Base-by-base conservation (phyloP, 345 rosid genomes). In the Camelina laxa region DNA sequence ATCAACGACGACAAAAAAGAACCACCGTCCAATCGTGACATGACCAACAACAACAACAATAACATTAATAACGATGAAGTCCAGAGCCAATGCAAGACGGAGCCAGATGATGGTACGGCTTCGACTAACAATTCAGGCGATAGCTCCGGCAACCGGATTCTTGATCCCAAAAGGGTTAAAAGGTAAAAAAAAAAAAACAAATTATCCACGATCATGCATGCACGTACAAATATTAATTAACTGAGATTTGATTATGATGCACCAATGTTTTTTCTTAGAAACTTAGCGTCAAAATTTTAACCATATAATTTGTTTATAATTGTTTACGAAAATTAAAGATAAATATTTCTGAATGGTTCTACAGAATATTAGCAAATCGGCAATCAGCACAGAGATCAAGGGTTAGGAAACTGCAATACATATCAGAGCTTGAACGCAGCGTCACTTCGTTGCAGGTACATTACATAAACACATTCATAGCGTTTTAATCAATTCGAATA, bases 351-450 rank as follows among this genome's bases (percentile, higher is more conserved):
- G 39, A 75, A 61, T 60, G 63, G 21, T 20, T 62, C 1, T n/a
- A 33, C 74, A 92, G 98, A 80, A 93, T 93, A 61, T 78, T 93
- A 82, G 98, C 97, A 54, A 93, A 93, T 75, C 80, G 98, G 61
- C 98, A 93, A 77, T 93, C 98, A 12, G 97, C 98, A 24, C 98
- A 93, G 51, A 86, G 97, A 78, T 93, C 98, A 73, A 84, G 98
- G 64, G 98, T 91, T 71, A 84, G 93, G 79, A 93, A 93, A 82
- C 82, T 93, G 27, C 96, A 91, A 75, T 91, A 93, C 83, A 93
- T 93, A 66, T 91, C 96, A 36, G 97, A 91, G 78, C 97, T 93
- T 15, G 97, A 93, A 83, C 98, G 93, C 1, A 86, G 91, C 75
- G 92, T 93, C 36, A 89, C 88, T 47, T 81, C 96, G 12, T 81